Evolutionary conservation across 2,329 filamentous ascomycete species (phyloP), one percentile per base, ranked within the genome.

Genomic region (Colletotrichum orbiculare): DNA sequence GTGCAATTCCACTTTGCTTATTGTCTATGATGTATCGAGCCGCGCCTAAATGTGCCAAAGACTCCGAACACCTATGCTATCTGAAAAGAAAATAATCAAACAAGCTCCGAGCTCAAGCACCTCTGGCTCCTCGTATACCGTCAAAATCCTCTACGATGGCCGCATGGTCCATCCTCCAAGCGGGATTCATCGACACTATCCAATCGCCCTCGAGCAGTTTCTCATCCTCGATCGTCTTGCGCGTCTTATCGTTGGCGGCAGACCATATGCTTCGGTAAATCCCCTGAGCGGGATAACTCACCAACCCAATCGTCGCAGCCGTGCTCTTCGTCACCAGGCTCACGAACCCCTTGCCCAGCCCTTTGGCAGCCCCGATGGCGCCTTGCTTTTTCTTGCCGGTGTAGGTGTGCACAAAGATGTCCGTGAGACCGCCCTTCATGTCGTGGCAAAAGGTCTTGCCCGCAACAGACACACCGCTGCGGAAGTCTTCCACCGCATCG

Each of bases 71-170:
- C 60, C 56, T 11, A 53, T 47, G 47, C 38, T 60, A 7, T 34
- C n/a, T 37, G 42, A 33, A 42, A 39, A 15, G 38, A 35, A 34
- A 34, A 46, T 25, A 7, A 13, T 9, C 17, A 46, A 12, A 3
- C 25, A 8, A 42, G 38, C 10, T 33, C 9, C 6, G 42, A 12
- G 9, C 38, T 39, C 17, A 43, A 34, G 13, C 6, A 1, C 61
- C 61, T 46, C 54, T 50, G 1, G 17, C 46, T 25, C 54, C 60
- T 4, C 54, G 38, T n/a, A 66, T 45, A 12, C 64, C 60, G 9
- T 68, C 66, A 52, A 69, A 68, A 35, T 69, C 66, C 41, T 60
- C 53, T 12, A 67, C 52, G 33, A 68, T 67, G n/a, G 59, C 67
- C 1, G 58, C 42, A 33, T 66, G 55, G 34, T 69, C 60, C 46